Percentiles rank a stretch among this genome's conserved stretches.
Conservation (phyloP, 1,284 basidiomycete species). For the Boletus smithii region DNA sequence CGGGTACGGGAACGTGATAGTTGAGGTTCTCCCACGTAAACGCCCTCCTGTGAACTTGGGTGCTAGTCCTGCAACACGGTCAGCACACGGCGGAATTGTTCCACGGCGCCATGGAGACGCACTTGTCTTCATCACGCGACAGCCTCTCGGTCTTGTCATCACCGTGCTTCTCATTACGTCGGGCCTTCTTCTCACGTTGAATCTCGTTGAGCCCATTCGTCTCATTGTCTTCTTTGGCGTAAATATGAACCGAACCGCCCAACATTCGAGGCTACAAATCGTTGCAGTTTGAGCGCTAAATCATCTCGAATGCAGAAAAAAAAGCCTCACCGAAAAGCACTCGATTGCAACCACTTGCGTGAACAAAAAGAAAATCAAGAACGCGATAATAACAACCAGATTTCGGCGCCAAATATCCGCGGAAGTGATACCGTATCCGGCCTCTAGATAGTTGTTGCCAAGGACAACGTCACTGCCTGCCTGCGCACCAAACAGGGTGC, state of each 20-base stretch:
- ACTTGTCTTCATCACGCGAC: constrained; percentile 23
- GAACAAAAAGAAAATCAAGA: constrained; percentile 66
- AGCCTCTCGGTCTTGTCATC: constrained; percentile 23
- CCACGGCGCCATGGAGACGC: neutral
- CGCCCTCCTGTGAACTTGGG: constrained; percentile 41
- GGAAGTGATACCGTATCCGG: constrained; percentile 48
- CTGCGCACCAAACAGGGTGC: constrained; percentile 60
- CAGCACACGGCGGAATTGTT: neutral
- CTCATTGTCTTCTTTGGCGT: constrained; percentile 69
- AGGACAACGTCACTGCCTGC: constrained; percentile 46
- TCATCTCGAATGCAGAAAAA: neutral
- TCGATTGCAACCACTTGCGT: constrained; percentile 61
- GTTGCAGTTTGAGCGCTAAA: neutral
- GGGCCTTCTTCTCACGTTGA: constrained; percentile 53
- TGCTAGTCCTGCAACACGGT: constrained; percentile 3
- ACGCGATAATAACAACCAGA: constrained; percentile 55
- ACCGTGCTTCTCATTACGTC: constrained; percentile 30
- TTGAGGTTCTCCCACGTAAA: constrained; percentile 73
- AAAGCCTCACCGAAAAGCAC: constrained; percentile 52
- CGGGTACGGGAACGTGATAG: constrained; percentile 73
- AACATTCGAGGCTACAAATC: constrained; percentile 46
- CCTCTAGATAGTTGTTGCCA: constrained; percentile 59
- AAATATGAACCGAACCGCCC: constrained; percentile 55
- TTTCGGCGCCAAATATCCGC: constrained; percentile 61
- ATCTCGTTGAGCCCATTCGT: constrained; percentile 61